Conservation (phyloP, 805 yeast species). For the Barnettozyma sucrosica region DNA sequence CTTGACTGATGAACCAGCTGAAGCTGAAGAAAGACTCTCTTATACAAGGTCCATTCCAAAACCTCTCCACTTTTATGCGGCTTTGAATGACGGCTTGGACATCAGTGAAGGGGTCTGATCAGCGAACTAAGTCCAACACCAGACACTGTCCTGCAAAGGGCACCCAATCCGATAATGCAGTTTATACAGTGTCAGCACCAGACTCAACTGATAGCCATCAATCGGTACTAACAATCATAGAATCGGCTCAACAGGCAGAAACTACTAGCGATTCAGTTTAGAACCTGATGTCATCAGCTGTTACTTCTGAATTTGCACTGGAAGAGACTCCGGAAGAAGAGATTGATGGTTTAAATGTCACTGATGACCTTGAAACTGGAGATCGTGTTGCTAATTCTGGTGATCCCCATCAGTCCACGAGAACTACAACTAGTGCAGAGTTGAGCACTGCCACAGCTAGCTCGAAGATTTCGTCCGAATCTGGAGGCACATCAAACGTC, state of each 20-base stretch:
- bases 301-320: not conserved
- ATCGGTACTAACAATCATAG: not conserved
- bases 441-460: no score
- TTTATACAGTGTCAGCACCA: no score
- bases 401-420: not conserved
- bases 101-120: not conserved
- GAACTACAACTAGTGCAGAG: not conserved
- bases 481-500: no score
- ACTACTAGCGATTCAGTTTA: not conserved
- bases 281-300: not conserved
- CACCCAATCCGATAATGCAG: no score
- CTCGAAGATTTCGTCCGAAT: no score
- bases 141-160: no score
- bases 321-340: not conserved
- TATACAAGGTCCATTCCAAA: not conserved
- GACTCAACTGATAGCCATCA: not conserved
- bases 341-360: not conserved
- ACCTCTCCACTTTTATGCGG: not conserved
- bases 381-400: not conserved
- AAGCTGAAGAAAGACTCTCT: not conserved
- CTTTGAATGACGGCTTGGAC: no score
- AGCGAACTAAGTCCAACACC: no score
- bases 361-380: not conserved
- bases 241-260: not conserved
- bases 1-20: not conserved